Percentiles rank a stretch among this genome's conserved stretches.
phyloP scores from a whole-genome alignment of 1,284 basidiomycete genomes.

The Marasmius tenuissimus region DNA sequence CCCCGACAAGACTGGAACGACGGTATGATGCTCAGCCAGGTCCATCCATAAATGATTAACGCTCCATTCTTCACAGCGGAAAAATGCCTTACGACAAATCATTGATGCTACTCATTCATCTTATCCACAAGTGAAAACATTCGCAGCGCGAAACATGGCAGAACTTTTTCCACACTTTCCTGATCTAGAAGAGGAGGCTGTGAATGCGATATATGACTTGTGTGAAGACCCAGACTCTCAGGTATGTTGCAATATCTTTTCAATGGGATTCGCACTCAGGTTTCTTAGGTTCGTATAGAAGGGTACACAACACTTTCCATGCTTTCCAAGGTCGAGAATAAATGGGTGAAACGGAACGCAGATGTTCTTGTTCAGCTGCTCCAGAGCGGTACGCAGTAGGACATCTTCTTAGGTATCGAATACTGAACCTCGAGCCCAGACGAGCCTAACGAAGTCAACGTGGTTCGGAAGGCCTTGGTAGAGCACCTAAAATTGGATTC shows the following conservation, averaged over 20 bases:
- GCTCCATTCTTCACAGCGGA: slow-evolving; percentile 24
- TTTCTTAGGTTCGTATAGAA: slow-evolving; percentile 57
- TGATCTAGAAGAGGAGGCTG: slow-evolving; percentile 68
- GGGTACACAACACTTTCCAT: slow-evolving; percentile 64
- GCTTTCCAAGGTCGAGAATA: slow-evolving; percentile 58
- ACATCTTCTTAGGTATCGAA: neutral
- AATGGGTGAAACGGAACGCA: slow-evolving; percentile 67
- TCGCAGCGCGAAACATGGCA: slow-evolving; percentile 59
- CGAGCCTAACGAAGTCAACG: slow-evolving; percentile 60
- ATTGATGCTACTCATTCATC: slow-evolving; percentile 34
- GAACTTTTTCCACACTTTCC: slow-evolving; percentile 64
- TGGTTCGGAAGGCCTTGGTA: slow-evolving; percentile 59
- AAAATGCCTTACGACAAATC: slow-evolving; percentile 32
- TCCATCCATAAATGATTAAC: neutral
- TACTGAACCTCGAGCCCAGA: slow-evolving; percentile 37
- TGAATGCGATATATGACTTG: slow-evolving; percentile 73
- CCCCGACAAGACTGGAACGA: slow-evolving; percentile 28
- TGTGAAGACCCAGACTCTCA: slow-evolving; percentile 66
- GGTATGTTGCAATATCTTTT: slow-evolving; percentile 31
- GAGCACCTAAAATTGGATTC: slow-evolving; percentile 67
- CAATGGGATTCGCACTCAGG: neutral
- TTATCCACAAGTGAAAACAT: slow-evolving; percentile 40
- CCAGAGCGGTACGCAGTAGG: slow-evolving; percentile 59
- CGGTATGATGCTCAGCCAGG: slow-evolving; percentile 19
- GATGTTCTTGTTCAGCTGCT: slow-evolving; percentile 74